Evolutionary conservation across 2,329 filamentous ascomycete species (phyloP).

Genomic region (Trichoderma guizhouense): DNA sequence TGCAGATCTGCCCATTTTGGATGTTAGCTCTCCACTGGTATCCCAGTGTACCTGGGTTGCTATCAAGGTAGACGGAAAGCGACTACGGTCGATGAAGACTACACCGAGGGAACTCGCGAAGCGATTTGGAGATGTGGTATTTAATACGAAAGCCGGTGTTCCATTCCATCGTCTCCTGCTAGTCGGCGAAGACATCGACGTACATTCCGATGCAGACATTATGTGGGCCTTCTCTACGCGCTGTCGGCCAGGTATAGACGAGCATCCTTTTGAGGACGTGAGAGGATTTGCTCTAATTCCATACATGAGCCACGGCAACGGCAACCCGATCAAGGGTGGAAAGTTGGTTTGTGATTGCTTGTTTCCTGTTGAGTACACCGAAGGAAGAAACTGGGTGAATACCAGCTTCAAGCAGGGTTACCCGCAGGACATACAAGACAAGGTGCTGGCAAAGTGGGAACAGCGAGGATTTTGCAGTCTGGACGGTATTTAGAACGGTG

Average conservation of each 20-base stretch:
- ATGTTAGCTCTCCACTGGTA: neutral
- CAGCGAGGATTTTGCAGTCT: neutral
- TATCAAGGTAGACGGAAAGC: neutral
- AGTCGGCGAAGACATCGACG: neutral
- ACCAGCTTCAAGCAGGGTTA: neutral
- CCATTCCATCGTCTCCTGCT: neutral
- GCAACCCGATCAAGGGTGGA: neutral
- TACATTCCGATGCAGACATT: neutral
- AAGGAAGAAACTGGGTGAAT: neutral
- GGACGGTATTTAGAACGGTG: neutral
- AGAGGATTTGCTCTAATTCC: neutral
- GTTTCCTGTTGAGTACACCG: neutral
- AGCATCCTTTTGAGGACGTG: neutral
- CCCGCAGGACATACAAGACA: neutral
- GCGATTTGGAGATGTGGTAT: neutral
- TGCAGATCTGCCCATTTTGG: neutral
- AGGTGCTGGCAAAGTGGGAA: neutral
- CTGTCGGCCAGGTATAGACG: neutral
- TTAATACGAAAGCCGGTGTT: neutral
- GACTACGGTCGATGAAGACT: neutral
- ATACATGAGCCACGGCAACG: constrained; percentile 34
- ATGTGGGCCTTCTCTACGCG: neutral
- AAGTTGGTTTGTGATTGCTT: neutral
- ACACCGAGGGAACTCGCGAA: neutral
- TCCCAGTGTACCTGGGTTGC: neutral